A percentile compares a stretch with the other conserved stretches of the same genome.
Evolutionary conservation across 139 green algal genomes (phyloP).

Genomic region (Medakamo hakoo): DNA sequence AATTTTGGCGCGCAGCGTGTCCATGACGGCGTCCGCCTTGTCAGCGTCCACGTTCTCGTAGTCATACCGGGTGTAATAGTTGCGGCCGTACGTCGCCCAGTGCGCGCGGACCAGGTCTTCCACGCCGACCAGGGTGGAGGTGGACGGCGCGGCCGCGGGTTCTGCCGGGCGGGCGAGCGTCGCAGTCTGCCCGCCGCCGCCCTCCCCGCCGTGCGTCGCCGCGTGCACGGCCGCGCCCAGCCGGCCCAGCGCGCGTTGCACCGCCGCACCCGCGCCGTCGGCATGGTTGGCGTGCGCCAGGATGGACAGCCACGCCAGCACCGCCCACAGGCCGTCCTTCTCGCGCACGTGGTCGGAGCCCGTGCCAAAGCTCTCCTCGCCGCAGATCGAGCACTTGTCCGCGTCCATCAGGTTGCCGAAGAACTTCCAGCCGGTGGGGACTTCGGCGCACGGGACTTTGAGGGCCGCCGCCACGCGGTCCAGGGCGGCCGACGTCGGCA

Average conservation of each 20-base stretch:
- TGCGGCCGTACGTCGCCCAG: slow-evolving; percentile 79
- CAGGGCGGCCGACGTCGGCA: slow-evolving; percentile 77
- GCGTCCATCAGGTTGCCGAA: slow-evolving; percentile 91
- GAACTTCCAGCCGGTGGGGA: slow-evolving; percentile 88
- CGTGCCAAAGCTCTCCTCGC: slow-evolving; percentile 88
- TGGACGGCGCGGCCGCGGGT: slow-evolving; percentile 52
- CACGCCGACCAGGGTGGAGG: slow-evolving; percentile 49
- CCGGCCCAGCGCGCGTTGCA: no score
- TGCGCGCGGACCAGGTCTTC: slow-evolving; percentile 73
- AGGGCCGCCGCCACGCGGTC: slow-evolving; percentile 28
- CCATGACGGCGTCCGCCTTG: slow-evolving; percentile 62
- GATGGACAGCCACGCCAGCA: slow-evolving; percentile 72
- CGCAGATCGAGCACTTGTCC: slow-evolving; percentile 66
- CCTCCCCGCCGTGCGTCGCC: slow-evolving; percentile 28
- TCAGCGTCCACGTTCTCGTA: slow-evolving; percentile 66
- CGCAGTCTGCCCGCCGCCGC: slow-evolving; percentile 10
- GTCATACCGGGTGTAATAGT: slow-evolving; percentile 63
- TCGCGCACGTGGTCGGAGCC: slow-evolving; percentile 78
- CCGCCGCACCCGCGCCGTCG: no score
- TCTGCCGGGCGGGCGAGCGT: no score
- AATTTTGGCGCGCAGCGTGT: slow-evolving; percentile 44
- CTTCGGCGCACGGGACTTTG: slow-evolving; percentile 54
- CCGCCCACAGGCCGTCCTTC: slow-evolving; percentile 89
- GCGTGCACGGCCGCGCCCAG: background rate
- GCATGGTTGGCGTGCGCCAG: slow-evolving; percentile 64